Base-by-base conservation (phyloP, 345 rosid species). In the Ricinus communis region DNA sequence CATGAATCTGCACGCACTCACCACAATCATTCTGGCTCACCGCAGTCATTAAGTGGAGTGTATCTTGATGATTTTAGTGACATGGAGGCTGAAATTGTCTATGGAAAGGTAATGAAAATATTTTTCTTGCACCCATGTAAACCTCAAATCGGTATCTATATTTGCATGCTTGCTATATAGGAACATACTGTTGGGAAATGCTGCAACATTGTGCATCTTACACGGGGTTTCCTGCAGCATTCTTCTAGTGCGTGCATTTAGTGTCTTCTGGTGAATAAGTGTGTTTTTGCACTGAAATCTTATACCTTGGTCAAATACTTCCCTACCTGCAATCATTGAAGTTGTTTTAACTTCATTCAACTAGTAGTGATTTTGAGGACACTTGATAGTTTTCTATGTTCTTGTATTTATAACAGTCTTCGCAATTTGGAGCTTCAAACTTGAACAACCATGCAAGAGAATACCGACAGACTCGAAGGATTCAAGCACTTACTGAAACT, bases 401-500 rank as follows among this genome's bases (percentile, higher is more conserved):
- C 62, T 15, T 22, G 30, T 40, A n/a, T 31, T 10, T 36, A 25
- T 53, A 5, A 52, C 45, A 66, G 70, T 22, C 8, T 24, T 24
- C 22, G 8, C 70, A 51, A 22, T 12, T 18, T 40, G 71, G 62
- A 68, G 30, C 33, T 54, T 24, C 62, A 24, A 68, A 25, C 60
- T 21, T 36, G 27, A 21, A 13, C 12, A 22, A 15, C 3, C 33
- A 38, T 14, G 21, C 30, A 36, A 66, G 14, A 19, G 45, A 31
- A 51, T 68, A 68, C 62, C 31, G 41, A 43, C 72, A 18, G 27
- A 55, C 24, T 40, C 63, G 5, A 41, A 40, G 36, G 8, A 36
- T 68, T 68, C 50, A 52, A 15, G 7, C 41, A 68, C 28, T 68
- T 24, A 56, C 62, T 41, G 72, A 18, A 25, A 41, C 72, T 56